These are phyloP conservation scores for Geranomyces variabilis DNA, from an alignment of 192 early-diverging fungal species.

Conservation along the genomic window DNA sequence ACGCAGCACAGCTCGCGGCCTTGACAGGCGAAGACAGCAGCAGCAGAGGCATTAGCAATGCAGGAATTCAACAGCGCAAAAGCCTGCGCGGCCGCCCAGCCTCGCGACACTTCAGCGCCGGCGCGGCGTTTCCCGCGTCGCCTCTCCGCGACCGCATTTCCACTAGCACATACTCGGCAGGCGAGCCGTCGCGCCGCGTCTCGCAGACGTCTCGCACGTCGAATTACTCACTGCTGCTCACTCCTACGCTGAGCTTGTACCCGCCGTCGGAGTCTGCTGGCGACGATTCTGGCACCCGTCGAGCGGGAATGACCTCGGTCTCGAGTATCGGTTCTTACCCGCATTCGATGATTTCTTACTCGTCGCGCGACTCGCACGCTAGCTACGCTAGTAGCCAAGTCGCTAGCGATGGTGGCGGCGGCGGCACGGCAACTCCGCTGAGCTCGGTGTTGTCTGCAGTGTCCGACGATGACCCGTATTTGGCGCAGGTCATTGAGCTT, in stretches of 20 bases:
- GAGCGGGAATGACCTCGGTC: background rate
- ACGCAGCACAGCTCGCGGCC: too few relatives aligned
- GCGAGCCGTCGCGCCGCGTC: background rate
- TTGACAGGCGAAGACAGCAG: too few relatives aligned
- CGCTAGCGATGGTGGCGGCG: background rate
- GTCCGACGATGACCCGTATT: conserved; percentile 20
- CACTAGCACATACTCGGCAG: background rate
- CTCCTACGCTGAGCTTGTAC: background rate
- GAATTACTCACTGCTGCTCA: background rate
- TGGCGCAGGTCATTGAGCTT: conserved; percentile 23
- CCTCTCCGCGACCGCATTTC: conserved; percentile 4
- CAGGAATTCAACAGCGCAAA: too few relatives aligned
- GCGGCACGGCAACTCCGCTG: background rate
- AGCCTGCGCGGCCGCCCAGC: background rate
- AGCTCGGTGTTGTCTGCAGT: conserved; percentile 5
- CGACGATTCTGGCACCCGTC: background rate
- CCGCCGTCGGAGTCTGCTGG: background rate
- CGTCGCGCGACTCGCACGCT: background rate
- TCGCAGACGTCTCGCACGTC: background rate
- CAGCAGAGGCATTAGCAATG: too few relatives aligned
- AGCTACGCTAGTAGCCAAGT: background rate
- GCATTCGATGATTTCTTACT: conserved; percentile 8
- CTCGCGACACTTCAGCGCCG: background rate
- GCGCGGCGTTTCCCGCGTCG: background rate
- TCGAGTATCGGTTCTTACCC: background rate